Conservation (phyloP, 177 flowering plant genomes). For the Vitis hybrid region DNA sequence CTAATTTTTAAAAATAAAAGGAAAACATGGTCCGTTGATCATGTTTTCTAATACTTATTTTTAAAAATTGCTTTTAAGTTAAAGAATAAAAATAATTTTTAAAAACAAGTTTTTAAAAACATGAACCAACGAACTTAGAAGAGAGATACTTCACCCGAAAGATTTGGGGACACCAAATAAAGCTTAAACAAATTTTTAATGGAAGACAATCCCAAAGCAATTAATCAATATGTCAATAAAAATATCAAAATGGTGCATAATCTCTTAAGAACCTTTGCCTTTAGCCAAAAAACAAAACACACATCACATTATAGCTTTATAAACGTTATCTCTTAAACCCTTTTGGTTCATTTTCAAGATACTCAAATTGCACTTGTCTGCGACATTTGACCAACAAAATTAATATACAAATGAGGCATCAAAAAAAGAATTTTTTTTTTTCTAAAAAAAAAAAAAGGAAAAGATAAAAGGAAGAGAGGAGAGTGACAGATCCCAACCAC, state of each 20-base stretch:
- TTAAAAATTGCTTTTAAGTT: no score
- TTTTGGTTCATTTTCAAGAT: background rate
- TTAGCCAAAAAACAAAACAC: conserved; percentile 4
- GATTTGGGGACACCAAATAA: no score
- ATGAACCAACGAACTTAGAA: no score
- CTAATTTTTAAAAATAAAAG: accelerated
- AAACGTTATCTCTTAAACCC: background rate
- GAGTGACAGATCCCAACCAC: background rate
- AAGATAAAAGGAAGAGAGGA: background rate
- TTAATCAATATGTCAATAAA: background rate
- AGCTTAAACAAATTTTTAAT: no score
- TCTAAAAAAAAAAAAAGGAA: background rate
- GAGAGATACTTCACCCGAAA: no score
- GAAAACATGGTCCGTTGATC: no score
- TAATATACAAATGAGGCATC: background rate
- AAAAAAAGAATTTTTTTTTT: no score
- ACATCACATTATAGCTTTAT: conserved; percentile 6
- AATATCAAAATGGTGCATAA: no score
- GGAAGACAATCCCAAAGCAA: background rate
- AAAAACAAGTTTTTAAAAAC: no score
- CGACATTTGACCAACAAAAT: conserved; percentile 3
- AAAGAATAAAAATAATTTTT: no score
- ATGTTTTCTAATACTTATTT: no score
- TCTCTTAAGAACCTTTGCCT: background rate
- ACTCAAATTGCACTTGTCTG: conserved; percentile 7